Conservation (phyloP, 768 basidiomycete species). For the Tremella fuciformis region DNA sequence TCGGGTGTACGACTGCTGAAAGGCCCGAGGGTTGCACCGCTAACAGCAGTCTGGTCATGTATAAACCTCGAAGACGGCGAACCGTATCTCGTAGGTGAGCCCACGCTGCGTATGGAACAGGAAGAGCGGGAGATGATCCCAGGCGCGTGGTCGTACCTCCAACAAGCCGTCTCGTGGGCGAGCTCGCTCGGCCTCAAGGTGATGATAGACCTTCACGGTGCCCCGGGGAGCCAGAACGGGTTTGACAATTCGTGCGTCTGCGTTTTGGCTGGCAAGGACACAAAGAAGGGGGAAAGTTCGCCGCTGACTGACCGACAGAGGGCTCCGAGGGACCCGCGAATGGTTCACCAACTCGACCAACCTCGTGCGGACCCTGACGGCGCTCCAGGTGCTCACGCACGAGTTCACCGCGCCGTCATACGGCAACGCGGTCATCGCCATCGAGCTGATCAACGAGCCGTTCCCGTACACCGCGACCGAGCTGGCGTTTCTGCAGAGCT, state of each 20-base stretch:
- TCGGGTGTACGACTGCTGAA: slow-evolving; percentile 38
- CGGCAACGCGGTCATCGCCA: slow-evolving; percentile 37
- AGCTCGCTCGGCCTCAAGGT: slow-evolving; percentile 39
- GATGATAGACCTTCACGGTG: slow-evolving; percentile 49
- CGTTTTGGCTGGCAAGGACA: no score
- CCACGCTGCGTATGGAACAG: background rate
- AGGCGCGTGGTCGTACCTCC: slow-evolving; percentile 42
- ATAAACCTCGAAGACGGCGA: slow-evolving; percentile 42
- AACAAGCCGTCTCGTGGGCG: slow-evolving; percentile 46
- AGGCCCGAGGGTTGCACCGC: background rate
- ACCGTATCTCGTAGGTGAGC: slow-evolving; percentile 37
- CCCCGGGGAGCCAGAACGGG: slow-evolving; percentile 46
- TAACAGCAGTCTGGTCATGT: slow-evolving; percentile 43
- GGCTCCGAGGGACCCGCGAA: slow-evolving; percentile 30
- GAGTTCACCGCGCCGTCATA: slow-evolving; percentile 46
- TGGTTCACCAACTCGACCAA: slow-evolving; percentile 47
- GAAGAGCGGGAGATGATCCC: background rate
- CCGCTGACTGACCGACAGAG: slow-evolving; percentile 22
- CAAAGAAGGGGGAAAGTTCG: no score
- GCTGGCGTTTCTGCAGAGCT: slow-evolving; percentile 29
- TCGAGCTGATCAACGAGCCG: slow-evolving; percentile 49
- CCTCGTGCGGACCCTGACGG: slow-evolving; percentile 36
- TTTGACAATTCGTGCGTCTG: slow-evolving; percentile 47
- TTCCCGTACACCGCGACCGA: slow-evolving; percentile 35
- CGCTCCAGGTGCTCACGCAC: slow-evolving; percentile 32